Base-by-base conservation (phyloP, 495 filamentous ascomycete species). In the Neurospora discreta region DNA sequence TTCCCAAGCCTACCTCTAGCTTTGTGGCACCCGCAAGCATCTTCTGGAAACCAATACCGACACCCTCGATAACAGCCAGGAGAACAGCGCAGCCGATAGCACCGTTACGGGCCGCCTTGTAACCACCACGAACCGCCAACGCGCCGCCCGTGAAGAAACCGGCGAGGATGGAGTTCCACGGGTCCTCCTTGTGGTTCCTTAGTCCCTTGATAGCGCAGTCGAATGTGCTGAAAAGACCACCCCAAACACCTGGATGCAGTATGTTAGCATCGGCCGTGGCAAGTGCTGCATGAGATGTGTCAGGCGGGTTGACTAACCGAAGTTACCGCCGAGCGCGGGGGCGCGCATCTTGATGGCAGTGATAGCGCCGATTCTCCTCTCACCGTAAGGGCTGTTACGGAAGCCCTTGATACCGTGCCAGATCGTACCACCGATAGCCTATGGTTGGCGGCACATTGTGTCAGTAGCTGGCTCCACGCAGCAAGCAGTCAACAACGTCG, bases 391-490 rank as follows among this genome's bases (percentile, higher is more conserved):
- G 74, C 87, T 88, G 86, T 97, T 97, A 65, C 95, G 84, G 85
- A 92, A 97, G 70, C 95, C 95, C 85, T 99, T 99, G 67, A 99
- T 90, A 77, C 96, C 96, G 83, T 99, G 95, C 95, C 95, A 99
- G 80, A 98, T 89, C 71, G 92, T 90, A 79, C 95, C 95, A 78
- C 95, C 95, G 75, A 99, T 93, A 71, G 90, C 90, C 90, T 93
- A 75, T 10, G 1, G 26, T 65, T 15, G 26, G 52, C 52, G 26
- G n/a, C n/a, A 65, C 52, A 65, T 65, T 65, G 52, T 65, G 52
- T 65, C 52, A 65, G 52, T 36, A 65, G 11, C 39, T 11, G 38
- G 11, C 15, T 33, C 52, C 26, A 65, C 18, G 23, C 26, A 65
- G 13, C 20, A 23, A 52, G 44, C 2, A 65, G 52, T 65, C 52